A percentile compares a stretch with the other conserved stretches of the same genome.
Evolutionary conservation across 169 alveolate genomes (phyloP).

Genomic region (Plasmodium vivax): DNA sequence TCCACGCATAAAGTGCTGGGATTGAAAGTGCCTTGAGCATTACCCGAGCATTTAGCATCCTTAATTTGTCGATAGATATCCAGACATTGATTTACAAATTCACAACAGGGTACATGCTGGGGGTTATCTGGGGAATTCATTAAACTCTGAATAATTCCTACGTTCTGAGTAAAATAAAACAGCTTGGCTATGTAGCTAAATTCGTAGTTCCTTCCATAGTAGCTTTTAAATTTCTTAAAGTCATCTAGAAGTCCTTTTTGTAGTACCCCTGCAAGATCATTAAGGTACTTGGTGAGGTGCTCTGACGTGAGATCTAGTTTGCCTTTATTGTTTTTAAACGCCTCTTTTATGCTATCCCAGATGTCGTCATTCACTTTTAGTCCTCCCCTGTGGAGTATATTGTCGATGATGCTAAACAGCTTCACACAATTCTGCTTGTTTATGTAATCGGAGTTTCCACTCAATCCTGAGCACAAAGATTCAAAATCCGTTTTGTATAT

Average conservation of each 20-base stretch:
- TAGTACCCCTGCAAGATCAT: background rate
- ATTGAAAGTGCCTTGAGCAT: background rate
- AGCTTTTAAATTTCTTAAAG: background rate
- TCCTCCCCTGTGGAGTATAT: background rate
- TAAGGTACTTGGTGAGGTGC: background rate
- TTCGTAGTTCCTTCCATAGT: background rate
- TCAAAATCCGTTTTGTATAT: background rate
- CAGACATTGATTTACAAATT: background rate
- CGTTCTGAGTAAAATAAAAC: background rate
- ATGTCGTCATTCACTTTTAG: background rate
- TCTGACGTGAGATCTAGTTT: background rate
- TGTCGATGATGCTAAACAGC: background rate
- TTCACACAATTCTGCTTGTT: background rate
- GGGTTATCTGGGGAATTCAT: background rate
- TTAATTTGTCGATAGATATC: background rate
- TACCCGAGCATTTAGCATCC: background rate
- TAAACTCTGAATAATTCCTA: background rate
- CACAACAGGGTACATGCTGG: background rate
- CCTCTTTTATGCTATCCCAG: background rate
- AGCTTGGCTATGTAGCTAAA: background rate
- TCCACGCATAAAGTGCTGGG: background rate
- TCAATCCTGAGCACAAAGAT: background rate
- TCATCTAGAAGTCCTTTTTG: background rate
- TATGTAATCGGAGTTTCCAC: background rate
- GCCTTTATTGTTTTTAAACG: too few species aligned